phyloP scores from a whole-genome alignment of 2,329 filamentous ascomycete species.

The Alternaria rosae region DNA sequence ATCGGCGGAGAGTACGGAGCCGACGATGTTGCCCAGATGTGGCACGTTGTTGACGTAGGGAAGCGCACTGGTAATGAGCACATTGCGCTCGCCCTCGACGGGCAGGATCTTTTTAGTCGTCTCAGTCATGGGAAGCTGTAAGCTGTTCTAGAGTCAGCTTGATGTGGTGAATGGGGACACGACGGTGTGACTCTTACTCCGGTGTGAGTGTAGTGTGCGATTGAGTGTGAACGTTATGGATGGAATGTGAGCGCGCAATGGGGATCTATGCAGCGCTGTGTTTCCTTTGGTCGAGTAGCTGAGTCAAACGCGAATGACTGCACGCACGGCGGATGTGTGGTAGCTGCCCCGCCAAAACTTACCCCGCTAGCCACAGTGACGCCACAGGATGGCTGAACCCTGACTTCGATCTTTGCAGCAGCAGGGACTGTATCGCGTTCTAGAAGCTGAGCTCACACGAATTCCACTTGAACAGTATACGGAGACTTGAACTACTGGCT shows the following conservation, averaged over 20 bases:
- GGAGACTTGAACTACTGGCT: not conserved
- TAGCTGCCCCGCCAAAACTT: slow-evolving; percentile 34
- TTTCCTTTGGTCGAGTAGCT: slow-evolving; percentile 22
- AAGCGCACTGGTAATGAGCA: slow-evolving; percentile 89
- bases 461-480: not conserved
- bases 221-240: not conserved
- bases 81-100: slow-evolving; percentile 73
- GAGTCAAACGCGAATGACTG: slow-evolving; percentile 31
- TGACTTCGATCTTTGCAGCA: slow-evolving; percentile 2
- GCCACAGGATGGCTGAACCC: slow-evolving; percentile 23
- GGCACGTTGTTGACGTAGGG: slow-evolving; percentile 81
- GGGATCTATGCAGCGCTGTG: slow-evolving; percentile 1
- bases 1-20: slow-evolving; percentile 79
- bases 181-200: not conserved
- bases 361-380: slow-evolving; percentile 26
- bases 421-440: too few relatives aligned
- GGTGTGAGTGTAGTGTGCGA: not conserved
- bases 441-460: not conserved
- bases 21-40: slow-evolving; percentile 68
- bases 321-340: slow-evolving; percentile 19
- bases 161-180: not conserved
- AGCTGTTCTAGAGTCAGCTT: not conserved
- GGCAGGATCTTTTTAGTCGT: slow-evolving; percentile 57
- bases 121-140: slow-evolving; percentile 31
- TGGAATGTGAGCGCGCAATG: not conserved